Conservation (phyloP, 2,329 filamentous ascomycete genomes). For the Cladophialophora immunda region DNA sequence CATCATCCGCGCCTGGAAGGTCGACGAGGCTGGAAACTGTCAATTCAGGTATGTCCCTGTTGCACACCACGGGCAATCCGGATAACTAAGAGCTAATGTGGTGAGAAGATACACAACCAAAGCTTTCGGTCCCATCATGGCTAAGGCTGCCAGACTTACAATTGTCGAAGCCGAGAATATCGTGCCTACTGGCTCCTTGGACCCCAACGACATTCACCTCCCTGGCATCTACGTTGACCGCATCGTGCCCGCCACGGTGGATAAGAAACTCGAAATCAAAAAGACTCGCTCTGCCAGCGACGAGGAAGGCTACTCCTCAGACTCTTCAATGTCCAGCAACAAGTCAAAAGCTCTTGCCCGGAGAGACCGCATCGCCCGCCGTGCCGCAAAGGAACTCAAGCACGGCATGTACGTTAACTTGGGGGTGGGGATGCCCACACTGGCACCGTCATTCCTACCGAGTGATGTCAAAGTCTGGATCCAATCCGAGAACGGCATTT, state of each 20-base stretch:
- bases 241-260: conserved; percentile 75
- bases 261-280: conserved; percentile 76
- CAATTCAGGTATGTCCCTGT: conserved; percentile 66
- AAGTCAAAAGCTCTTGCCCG: conserved; percentile 59
- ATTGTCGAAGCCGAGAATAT: conserved; percentile 89
- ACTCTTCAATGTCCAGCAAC: conserved; percentile 45
- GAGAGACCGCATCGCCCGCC: conserved; percentile 75
- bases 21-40: conserved; percentile 79
- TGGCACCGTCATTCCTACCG: conserved; percentile 80
- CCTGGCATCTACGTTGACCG: conserved; percentile 85
- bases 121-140: conserved; percentile 79
- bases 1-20: conserved; percentile 79
- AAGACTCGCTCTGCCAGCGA: conserved; percentile 62
- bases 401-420: conserved; percentile 83
- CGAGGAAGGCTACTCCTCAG: conserved; percentile 47
- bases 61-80: neutral
- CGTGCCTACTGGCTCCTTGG: conserved; percentile 75
- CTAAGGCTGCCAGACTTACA: conserved; percentile 78
- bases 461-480: conserved; percentile 77
- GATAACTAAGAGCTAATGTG: neutral
- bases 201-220: conserved; percentile 77
- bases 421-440: conserved; percentile 83
- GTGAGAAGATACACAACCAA: conserved; percentile 68
- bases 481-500: conserved; percentile 85
- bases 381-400: conserved; percentile 82